Base-by-base conservation (phyloP, 2,329 filamentous ascomycete genomes). In the Colletotrichum cereale region DNA sequence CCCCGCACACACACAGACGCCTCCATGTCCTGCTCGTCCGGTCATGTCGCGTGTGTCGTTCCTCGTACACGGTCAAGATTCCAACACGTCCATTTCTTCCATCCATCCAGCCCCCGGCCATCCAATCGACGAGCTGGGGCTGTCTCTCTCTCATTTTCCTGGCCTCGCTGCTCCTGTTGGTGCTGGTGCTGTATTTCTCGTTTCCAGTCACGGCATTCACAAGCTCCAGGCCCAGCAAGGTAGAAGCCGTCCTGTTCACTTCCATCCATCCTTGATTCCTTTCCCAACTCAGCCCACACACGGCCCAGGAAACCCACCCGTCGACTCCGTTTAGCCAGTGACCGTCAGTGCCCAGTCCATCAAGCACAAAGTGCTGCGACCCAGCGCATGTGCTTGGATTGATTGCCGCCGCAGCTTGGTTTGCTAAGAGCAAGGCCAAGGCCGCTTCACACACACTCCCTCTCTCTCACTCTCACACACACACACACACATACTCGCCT, bases 321-420 rank as follows among this genome's bases (percentile, higher is more conserved):
- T 24, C 24, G 34, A 50, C 61, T 53, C 47, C 47, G 40, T 63
- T 42, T 47, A 53, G 47, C 61, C 61, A 63, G 61, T 63, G 61
- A 53, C 61, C 53, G 24, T 63, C 47, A 42, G 44, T 63, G n/a
- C 14, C 34, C 34, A 36, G 47, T 31, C 61, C 47, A 63, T 63
- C 61, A 31, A 53, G 61, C 61, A 42, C 47, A 63, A 16, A 53
- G 61, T 63, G 34, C 47, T 63, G 47, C 34, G 34, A 63, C 61
- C 61, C 36, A 53, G 34, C 36, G 61, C 48, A 29, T 58, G 56
- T 66, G 63, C 66, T 63, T 67, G 57, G 50, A 48, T 52, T 55
- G 58, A 67, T 55, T 67, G 50, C 65, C 65, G 47, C 47, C 42
- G 62, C 62, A 47, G 52, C 40, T 48, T n/a, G 29, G 60, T 24